phyloP scores from a whole-genome alignment of 768 basidiomycete species.

The Amanita exitialis region DNA sequence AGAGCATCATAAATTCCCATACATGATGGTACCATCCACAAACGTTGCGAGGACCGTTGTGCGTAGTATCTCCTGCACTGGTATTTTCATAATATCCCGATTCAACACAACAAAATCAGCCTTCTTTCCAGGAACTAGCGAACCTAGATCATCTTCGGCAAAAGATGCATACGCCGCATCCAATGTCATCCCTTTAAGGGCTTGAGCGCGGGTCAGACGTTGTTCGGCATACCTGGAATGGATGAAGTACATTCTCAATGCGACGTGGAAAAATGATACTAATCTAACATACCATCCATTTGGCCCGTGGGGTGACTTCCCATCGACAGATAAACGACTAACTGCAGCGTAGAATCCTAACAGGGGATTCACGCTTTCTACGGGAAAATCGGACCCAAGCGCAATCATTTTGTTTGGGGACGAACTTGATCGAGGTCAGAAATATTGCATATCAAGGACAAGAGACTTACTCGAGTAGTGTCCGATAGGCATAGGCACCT shows the following conservation, averaged over 20 bases:
- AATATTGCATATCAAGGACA: not conserved
- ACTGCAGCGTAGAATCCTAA: conserved; percentile 87
- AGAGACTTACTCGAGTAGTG: conserved; percentile 49
- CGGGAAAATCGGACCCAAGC: conserved; percentile 90
- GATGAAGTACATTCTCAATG: not conserved
- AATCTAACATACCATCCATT: conserved; percentile 63
- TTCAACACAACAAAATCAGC: conserved; percentile 86
- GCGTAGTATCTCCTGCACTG: conserved; percentile 47
- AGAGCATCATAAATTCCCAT: conserved; percentile 34
- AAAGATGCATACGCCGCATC: conserved; percentile 88
- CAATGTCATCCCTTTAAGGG: conserved; percentile 84
- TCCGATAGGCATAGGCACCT: conserved; percentile 86
- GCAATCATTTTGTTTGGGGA: conserved; percentile 53
- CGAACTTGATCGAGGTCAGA: not conserved
- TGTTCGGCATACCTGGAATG: conserved; percentile 62
- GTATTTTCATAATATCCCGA: conserved; percentile 66
- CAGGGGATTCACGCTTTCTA: conserved; percentile 85
- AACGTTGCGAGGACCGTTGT: conserved; percentile 65
- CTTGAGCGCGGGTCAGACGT: conserved; percentile 69
- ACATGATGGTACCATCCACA: conserved; percentile 62
- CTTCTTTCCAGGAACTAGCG: conserved; percentile 64
- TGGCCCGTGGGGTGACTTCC: conserved; percentile 73
- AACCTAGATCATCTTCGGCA: conserved; percentile 60
- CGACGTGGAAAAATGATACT: not conserved
- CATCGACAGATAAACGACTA: conserved; percentile 55